Base-by-base conservation (phyloP, 106 monocot species). In the Narthecium ossifragum region DNA sequence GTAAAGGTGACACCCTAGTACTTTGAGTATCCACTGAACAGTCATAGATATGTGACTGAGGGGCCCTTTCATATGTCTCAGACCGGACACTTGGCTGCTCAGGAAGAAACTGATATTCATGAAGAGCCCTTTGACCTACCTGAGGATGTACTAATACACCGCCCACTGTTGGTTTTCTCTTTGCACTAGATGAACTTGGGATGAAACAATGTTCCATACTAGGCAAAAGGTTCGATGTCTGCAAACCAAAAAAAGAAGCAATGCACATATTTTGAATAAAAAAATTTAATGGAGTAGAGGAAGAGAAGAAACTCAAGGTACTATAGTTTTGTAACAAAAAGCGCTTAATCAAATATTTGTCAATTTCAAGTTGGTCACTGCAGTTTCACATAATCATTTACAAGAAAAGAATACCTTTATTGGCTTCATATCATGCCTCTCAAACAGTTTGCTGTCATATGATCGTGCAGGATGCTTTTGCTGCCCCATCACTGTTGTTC, bases 91-190 rank as follows among this genome's bases (percentile, higher is more conserved):
- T 84, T 65, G 94, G 94, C 53, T 96, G 86, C 78, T 98, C 87
- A 31, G 96, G 96, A 56, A 98, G 78, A 79, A 98, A 98, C 51
- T 98, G 90, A 65, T 98, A 98, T 60, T 98, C 96, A 51, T 98
- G 90, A 28, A 75, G 78, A 4, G 83, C 75, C 64, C 83, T 85
- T 18, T 80, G 55, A 75, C 59, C 55, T 26, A 53, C 53, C 34
- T 77, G 90, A 63, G 83, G 54, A 55, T 84, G 83, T 37, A 80
- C 63, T 54, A 53, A 82, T 45, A 78, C 51, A 62, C 59, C 68
- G 24, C 60, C 66, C 61, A 46, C 24, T 63, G 77, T 17, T 38
- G 64, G 23, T 61, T 86, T 91, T 69, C 77, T 83, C 64, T 91
- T 90, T 8, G 63, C 73, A 60, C 56, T 54, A 28, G 73, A 79